Evolutionary conservation across 371 early-diverging fungal species (phyloP), one percentile per base, ranked within the genome.

Genomic region (Blyttiomyces sp.): DNA sequence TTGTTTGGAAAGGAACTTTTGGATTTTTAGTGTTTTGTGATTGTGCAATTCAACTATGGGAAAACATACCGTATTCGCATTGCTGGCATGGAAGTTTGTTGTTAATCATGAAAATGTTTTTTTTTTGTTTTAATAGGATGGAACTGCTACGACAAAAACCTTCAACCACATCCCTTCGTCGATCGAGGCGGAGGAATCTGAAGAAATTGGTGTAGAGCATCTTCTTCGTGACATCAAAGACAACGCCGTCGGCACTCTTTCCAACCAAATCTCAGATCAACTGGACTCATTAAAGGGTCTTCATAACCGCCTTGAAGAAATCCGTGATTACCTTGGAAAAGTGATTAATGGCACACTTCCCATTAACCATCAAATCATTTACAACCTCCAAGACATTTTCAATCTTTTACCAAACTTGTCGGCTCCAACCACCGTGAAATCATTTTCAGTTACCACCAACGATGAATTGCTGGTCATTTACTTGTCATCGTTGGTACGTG

Each of bases 121-220:
- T 46, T 11, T 59, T 36, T 46, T n/a, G 17, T 26, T 31, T n/a
- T 45, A 21, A 17, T 69, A 95, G 94, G 95, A 96, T 70, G 96
- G 96, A 51, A 90, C 95, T 39, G 86, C 94, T 3, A 91, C 94
- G 0, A 93, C 92, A 50, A 87, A 90, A 74, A 93, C 95, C 27
- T 98, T 99, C 77, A 87, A 90, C 74, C 96, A 99, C 74, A 86
- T 97, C 23, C 90, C 92, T 6, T 93, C 94, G 21, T 86, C 87
- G 53, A 96, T 99, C 63, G 99, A 94, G 36, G 98, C 99, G 2
- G 99, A 99, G 69, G 99, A 99, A 80, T 93, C 99, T 7, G 99
- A 99, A 77, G 99, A 99, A 75, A 98, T 99, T 66, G 99, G 99
- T 55, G 99, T 99, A 1, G 99, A 99, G 73, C 99, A 99, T 70